Evolutionary conservation across 2,329 filamentous ascomycete genomes (phyloP), one percentile per base, ranked within the genome.

Genomic region (Metarhizium sp.): DNA sequence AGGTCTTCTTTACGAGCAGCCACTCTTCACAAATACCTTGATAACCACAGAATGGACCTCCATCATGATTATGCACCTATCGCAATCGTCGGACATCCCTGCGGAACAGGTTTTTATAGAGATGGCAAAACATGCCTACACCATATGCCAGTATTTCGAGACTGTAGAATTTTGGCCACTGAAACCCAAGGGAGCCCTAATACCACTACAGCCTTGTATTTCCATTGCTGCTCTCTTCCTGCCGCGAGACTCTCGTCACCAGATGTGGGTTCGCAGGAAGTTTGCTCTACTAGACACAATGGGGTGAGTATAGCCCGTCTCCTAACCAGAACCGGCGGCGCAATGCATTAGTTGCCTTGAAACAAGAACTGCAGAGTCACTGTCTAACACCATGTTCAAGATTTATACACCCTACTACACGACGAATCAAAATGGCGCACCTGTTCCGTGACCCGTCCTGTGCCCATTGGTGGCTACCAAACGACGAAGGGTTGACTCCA

Each of bases 381-480:
- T n/a, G 14, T 16, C 45, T 48, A 48, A 48, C 45, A 7, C 11
- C 14, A 4, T 48, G 20, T 29, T 46, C 20, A 48, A 96, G 92
- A 43, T 96, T 95, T 67, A 87, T 96, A 29, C 92, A 90, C 62
- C 87, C 92, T 1, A 75, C 82, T 34, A 81, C 82, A 13, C 85
- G 92, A 63, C 86, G 92, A 56, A 77, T 74, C 36, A 85, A 86
- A 60, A 87, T 97, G 79, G 84, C 88, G 36, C 80, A 87, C 50
- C 69, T 90, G 29, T 96, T 94, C 78, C 76, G 80, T 57, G 81
- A 89, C 47, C 79, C 82, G 14, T 83, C 85, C 20, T 83, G 91
- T 53, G 81, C 82, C 48, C 78, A 86, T 56, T 96, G 91, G 90
- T 99, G 94, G 94, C 79, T 96, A 2, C 89, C 91, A 2, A 81